Conservation (phyloP, 1,284 basidiomycete genomes). For the Irpex sp. region DNA sequence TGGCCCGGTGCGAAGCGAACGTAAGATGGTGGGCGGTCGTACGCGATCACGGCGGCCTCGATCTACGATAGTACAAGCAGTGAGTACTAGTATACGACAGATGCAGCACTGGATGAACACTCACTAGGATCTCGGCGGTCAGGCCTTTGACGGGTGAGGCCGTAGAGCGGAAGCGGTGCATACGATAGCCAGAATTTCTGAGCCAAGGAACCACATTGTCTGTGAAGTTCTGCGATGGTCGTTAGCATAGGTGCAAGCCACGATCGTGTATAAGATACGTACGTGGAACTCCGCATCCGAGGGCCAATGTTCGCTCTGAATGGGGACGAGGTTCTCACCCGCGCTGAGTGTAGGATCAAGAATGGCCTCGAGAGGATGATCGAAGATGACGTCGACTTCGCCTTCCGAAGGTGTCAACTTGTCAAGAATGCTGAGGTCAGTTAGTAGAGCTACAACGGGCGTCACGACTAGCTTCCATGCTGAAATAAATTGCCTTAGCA, state of each 20-base stretch:
- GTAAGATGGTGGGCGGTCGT: slow-evolving; percentile 39
- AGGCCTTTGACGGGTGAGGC: slow-evolving; percentile 79
- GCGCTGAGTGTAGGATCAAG: slow-evolving; percentile 51
- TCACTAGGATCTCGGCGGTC: slow-evolving; percentile 75
- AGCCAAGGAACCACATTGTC: slow-evolving; percentile 47
- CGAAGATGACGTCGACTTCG: slow-evolving; percentile 78
- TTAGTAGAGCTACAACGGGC: slow-evolving; percentile 70
- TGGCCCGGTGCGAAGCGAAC: slow-evolving; percentile 46
- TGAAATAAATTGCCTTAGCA: slow-evolving; percentile 70
- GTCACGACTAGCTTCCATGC: slow-evolving; percentile 55
- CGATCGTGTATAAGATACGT: slow-evolving; percentile 13
- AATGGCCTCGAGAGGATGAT: slow-evolving; percentile 67
- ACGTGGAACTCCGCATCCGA: slow-evolving; percentile 68
- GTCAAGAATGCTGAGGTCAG: slow-evolving; percentile 44
- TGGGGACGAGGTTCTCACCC: slow-evolving; percentile 44
- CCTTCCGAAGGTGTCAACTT: slow-evolving; percentile 48
- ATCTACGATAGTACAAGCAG: slow-evolving; percentile 37
- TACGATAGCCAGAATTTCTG: slow-evolving; percentile 49
- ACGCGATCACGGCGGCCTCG: slow-evolving; percentile 52
- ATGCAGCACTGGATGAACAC: slow-evolving; percentile 15
- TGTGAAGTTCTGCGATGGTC: slow-evolving; percentile 40
- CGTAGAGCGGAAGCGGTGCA: slow-evolving; percentile 71
- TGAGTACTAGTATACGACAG: not conserved
- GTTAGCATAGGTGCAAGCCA: not conserved
- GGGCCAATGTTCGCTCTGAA: slow-evolving; percentile 70